phyloP scores from a whole-genome alignment of 331 rosid genomes.

The Cydonia oblonga region DNA sequence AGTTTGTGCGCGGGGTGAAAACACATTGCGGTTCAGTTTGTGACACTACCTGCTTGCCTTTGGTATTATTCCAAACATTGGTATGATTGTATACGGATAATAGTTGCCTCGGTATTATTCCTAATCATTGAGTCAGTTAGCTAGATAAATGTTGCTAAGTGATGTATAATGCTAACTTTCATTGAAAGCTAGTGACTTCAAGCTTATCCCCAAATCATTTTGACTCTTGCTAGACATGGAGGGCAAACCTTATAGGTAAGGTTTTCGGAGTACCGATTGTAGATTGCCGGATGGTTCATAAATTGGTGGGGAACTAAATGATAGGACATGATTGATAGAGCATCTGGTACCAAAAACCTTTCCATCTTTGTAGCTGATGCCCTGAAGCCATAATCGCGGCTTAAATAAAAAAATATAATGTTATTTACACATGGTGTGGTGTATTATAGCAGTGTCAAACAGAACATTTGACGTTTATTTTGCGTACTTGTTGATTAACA shows the following conservation, averaged over 20 bases:
- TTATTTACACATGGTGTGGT: background rate
- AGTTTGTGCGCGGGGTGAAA: background rate
- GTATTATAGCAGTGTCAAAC: background rate
- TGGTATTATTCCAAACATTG: background rate
- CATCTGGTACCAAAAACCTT: background rate
- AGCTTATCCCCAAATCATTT: background rate
- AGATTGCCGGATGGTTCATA: background rate
- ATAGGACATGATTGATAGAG: background rate
- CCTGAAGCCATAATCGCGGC: background rate
- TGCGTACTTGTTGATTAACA: background rate
- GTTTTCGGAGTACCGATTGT: background rate
- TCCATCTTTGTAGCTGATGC: background rate
- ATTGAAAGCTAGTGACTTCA: background rate
- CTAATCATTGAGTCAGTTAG: background rate
- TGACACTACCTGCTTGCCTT: background rate
- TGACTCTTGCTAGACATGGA: background rate
- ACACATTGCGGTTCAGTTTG: background rate
- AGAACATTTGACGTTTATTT: background rate
- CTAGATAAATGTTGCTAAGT: background rate
- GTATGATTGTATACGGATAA: background rate
- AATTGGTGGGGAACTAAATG: background rate
- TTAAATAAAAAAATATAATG: background rate
- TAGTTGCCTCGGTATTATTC: background rate
- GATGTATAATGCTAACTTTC: background rate
- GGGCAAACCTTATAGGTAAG: background rate